Base-by-base conservation (phyloP, 2,329 filamentous ascomycete species). In the Fusarium sp. region DNA sequence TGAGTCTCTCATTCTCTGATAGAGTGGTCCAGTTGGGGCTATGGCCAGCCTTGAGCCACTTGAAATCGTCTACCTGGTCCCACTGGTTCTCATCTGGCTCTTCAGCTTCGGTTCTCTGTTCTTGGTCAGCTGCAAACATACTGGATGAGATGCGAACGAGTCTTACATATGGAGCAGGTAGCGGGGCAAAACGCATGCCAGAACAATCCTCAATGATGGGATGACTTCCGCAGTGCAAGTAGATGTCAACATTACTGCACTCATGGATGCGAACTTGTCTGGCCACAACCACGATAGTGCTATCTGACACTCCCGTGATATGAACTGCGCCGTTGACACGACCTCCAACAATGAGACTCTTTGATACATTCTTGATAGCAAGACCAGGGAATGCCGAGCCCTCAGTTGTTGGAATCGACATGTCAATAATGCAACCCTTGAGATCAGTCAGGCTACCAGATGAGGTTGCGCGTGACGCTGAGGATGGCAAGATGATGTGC, bases 11-110 rank as follows among this genome's bases (percentile, higher is more conserved):
- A 2, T 84, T 83, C 55, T 89, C 86, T 3, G 88, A 83, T 24
- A 98, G 74, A 4, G 93, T 81, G 34, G 84, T 88, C 94, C 95
- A 99, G 77, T 99, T 95, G 4, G 96, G 96, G 77, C 93, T 98
- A 30, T 89, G 89, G 62, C 92, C 93, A 18, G 88, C 86, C 80
- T 95, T 97, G 69, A 98, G 87, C 96, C 96, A 98, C 81, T 97
- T 97, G 85, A 99, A 99, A 79, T 99, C 96, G 79, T 98, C 93
- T 18, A 98, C 92, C 75, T 96, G 90, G 73, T 95, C 88, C 93
- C 94, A 99, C 75, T 92, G 88, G 78, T 97, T 95, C 62, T 81
- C 81, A 6, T 76, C 70, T 8, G 66, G 47, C 40, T 73, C 53
- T n/a, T 81, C 79, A 8, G 76, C 75, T 30, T 78, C 75, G 9